Conservation (phyloP, 306 rosid genomes). For the Trifolium pratense region DNA sequence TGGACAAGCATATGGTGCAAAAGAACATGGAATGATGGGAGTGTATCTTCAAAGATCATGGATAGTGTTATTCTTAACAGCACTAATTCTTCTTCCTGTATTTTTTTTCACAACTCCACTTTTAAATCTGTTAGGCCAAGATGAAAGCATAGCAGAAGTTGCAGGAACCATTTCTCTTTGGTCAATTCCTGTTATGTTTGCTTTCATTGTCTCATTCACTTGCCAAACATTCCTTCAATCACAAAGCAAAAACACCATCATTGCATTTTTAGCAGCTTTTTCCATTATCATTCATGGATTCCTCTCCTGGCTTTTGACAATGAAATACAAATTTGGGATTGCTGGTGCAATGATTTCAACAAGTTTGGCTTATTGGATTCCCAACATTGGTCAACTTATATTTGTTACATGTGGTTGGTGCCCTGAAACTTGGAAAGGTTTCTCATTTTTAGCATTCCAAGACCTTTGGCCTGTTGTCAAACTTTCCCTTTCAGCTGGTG, state of each 20-base stretch:
- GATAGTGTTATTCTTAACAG: conserved; percentile 42
- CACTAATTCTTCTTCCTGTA: conserved; percentile 45
- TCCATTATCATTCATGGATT: conserved; percentile 44
- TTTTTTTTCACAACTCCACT: conserved; percentile 56
- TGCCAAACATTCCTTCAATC: conserved; percentile 61
- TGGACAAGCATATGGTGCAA: conserved; percentile 70
- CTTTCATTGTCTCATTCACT: conserved; percentile 51
- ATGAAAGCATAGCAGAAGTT: conserved; percentile 43
- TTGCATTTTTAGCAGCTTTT: conserved; percentile 51
- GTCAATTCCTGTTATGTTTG: conserved; percentile 48
- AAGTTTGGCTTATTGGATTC: conserved; percentile 50
- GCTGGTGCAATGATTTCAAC: conserved; percentile 62
- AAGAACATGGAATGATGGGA: conserved; percentile 62
- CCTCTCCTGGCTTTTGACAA: conserved; percentile 57
- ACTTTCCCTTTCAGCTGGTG: conserved; percentile 63
- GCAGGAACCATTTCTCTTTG: conserved; percentile 53
- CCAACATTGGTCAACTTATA: conserved; percentile 55
- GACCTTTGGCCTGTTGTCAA: conserved; percentile 67
- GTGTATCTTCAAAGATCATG: conserved; percentile 67
- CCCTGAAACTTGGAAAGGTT: conserved; percentile 56
- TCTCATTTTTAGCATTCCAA: conserved; percentile 52
- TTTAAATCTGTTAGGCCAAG: conserved; percentile 49
- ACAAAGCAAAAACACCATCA: conserved; percentile 59
- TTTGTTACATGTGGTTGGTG: conserved; percentile 64
- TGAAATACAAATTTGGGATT: conserved; percentile 47